Base-by-base conservation (phyloP, 495 filamentous ascomycete genomes). In the Aspergillus carlsbadensis region DNA sequence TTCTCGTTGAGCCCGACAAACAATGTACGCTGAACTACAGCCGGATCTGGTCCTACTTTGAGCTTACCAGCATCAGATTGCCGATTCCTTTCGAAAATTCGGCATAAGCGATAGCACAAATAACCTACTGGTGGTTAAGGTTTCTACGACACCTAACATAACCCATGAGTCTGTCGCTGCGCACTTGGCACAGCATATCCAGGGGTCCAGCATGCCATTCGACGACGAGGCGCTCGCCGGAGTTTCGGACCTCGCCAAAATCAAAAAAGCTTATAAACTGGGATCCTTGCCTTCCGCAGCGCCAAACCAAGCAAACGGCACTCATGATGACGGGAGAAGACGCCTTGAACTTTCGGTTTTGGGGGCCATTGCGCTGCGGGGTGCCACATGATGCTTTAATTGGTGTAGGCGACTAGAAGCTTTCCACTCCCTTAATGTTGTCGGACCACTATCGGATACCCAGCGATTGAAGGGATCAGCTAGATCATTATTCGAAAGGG, bases 31-130 rank as follows among this genome's bases (percentile, higher is more conserved):
- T 62, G 39, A 42, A 6, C 31, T 18, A 6, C 8, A 31, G 29
- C 34, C 7, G 26, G 13, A 24, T 24, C 6, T 10, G 5, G 11
- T 15, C 10, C 6, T 15, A 35, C 15, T 21, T 14, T 39, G 46
- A 42, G 54, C 70, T 73, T 57, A 77, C 59, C 22, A 21, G 40
- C 8, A 18, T 35, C 64, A 96, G 92, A 97, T 98, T 62, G 81
- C 91, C 39, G 91, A 96, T 60, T 86, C 91, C 5, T 96, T 96
- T 73, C 85, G 90, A 22, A 85, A 86, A 52, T 95, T 94, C 65
- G 94, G 94, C 40, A 86, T 97, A 54, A 67, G 78, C 2, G 81
- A 89, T 26, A 75, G 74, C 14, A 96, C 88, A 6, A 84, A 80
- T 26, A 69, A 82, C 58, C 69, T 98, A 14, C 72, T 96, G 46